Evolutionary conservation across 2,329 filamentous ascomycete species (phyloP).

Genomic region (Cadophora gregata): DNA sequence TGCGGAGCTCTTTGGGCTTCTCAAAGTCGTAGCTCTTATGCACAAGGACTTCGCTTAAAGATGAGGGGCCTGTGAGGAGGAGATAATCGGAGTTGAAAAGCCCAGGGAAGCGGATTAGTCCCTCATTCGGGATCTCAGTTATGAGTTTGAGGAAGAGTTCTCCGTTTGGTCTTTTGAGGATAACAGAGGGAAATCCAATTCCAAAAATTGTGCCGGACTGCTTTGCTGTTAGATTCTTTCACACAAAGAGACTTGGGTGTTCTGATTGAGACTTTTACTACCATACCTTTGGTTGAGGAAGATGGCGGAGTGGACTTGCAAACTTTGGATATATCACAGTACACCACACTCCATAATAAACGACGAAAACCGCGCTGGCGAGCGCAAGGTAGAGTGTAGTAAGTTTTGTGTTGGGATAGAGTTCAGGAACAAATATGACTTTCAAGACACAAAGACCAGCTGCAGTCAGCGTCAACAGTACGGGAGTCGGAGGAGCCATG

Average conservation of each 20-base stretch:
- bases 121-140: slow-evolving; percentile 66
- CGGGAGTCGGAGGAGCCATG: slow-evolving; percentile 27
- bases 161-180: slow-evolving; percentile 28
- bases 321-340: slow-evolving; percentile 33
- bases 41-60: slow-evolving; percentile 70
- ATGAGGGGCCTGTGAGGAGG: slow-evolving; percentile 62
- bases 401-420: slow-evolving; percentile 30
- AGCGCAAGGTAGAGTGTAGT: slow-evolving; percentile 25
- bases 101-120: slow-evolving; percentile 68
- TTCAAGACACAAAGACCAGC: slow-evolving; percentile 28
- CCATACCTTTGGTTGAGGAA: slow-evolving; percentile 33
- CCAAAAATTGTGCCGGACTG: slow-evolving; percentile 25
- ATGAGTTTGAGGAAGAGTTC: slow-evolving; percentile 46
- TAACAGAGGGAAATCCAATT: slow-evolving; percentile 21
- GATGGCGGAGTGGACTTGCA: slow-evolving; percentile 34
- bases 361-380: slow-evolving; percentile 19
- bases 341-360: slow-evolving; percentile 34
- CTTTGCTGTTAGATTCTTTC: slow-evolving; percentile 6
- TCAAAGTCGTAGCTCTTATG: slow-evolving; percentile 71
- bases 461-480: slow-evolving; percentile 23
- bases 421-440: slow-evolving; percentile 30
- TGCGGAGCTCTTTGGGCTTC: slow-evolving; percentile 62
- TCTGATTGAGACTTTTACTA: background rate
- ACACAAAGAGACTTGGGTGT: background rate
- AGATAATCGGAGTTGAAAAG: slow-evolving; percentile 66